Percentiles rank a stretch among this genome's conserved stretches.
Evolutionary conservation across 2,329 filamentous ascomycete genomes (phyloP).

Genomic region (Epichloe typhina): DNA sequence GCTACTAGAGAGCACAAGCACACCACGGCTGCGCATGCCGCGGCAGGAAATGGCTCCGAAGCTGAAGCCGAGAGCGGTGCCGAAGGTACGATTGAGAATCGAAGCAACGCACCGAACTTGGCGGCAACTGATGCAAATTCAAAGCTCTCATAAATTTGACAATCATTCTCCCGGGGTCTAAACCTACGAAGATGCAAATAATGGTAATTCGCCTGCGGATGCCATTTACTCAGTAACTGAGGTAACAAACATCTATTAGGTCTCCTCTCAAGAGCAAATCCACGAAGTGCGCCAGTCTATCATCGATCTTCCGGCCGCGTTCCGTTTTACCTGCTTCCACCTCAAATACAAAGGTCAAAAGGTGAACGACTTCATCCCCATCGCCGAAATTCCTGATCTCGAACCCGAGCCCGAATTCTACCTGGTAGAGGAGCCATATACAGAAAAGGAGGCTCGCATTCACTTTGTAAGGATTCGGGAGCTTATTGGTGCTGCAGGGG

Average conservation of each 20-base stretch:
- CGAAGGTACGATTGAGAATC: conserved; percentile 17
- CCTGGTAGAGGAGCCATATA: conserved; percentile 90
- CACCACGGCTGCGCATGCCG: conserved; percentile 12
- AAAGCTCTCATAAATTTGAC: conserved; percentile 48
- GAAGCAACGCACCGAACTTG: background rate
- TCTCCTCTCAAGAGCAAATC: conserved; percentile 87
- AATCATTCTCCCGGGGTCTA: conserved; percentile 66
- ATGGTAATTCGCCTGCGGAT: conserved; percentile 45
- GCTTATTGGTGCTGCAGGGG: conserved; percentile 80
- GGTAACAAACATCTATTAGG: conserved; percentile 32
- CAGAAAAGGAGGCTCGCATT: conserved; percentile 93
- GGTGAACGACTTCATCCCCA: conserved; percentile 89
- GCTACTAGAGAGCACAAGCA: conserved; percentile 15
- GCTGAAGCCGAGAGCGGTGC: conserved; percentile 18
- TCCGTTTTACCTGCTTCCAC: conserved; percentile 98
- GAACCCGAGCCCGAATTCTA: conserved; percentile 63
- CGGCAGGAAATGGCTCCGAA: conserved; percentile 13
- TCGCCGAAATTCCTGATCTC: conserved; percentile 77
- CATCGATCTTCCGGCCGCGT: conserved; percentile 81
- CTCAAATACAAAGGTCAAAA: conserved; percentile 79
- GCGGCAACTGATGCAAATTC: background rate
- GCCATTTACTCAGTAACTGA: background rate
- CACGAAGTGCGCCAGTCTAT: conserved; percentile 96
- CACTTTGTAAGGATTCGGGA: conserved; percentile 86
- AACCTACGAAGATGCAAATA: conserved; percentile 64